Evolutionary conservation across 495 filamentous ascomycete genomes (phyloP).

Genomic region (Penicillium cataractarum): DNA sequence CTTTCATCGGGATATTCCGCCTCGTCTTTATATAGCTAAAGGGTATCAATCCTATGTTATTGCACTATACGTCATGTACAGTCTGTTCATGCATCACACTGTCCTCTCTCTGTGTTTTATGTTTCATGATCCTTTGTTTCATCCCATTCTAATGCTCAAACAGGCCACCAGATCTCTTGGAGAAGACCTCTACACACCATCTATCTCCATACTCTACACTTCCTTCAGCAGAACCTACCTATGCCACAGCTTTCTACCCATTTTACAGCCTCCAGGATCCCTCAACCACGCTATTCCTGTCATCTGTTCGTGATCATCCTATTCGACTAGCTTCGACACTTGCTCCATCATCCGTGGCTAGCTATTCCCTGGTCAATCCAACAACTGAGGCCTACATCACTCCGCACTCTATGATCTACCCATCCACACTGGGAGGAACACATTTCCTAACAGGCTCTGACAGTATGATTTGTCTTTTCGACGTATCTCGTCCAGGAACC

Average conservation of each 20-base stretch:
- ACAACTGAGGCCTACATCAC: conserved; percentile 80
- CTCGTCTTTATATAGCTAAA: neutral
- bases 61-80: neutral
- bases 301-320: conserved; percentile 69
- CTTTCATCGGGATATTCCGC: neutral
- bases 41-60: neutral
- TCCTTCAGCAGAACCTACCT: conserved; percentile 67
- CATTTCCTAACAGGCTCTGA: conserved; percentile 73
- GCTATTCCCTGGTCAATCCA: conserved; percentile 71
- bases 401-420: conserved; percentile 75
- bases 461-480: conserved; percentile 76
- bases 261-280: conserved; percentile 68
- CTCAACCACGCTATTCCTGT: conserved; percentile 68
- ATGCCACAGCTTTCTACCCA: conserved; percentile 72
- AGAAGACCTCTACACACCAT: conserved; percentile 48
- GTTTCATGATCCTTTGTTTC: neutral
- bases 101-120: neutral
- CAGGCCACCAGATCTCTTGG: conserved; percentile 68
- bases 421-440: conserved; percentile 52
- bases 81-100: neutral
- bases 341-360: conserved; percentile 50
- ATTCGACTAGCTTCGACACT: conserved; percentile 72
- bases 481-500: conserved; percentile 66
- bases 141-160: conserved; percentile 12
- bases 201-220: conserved; percentile 66